Conservation (phyloP, 208 protist genomes). For the Crithidia sp. region DNA sequence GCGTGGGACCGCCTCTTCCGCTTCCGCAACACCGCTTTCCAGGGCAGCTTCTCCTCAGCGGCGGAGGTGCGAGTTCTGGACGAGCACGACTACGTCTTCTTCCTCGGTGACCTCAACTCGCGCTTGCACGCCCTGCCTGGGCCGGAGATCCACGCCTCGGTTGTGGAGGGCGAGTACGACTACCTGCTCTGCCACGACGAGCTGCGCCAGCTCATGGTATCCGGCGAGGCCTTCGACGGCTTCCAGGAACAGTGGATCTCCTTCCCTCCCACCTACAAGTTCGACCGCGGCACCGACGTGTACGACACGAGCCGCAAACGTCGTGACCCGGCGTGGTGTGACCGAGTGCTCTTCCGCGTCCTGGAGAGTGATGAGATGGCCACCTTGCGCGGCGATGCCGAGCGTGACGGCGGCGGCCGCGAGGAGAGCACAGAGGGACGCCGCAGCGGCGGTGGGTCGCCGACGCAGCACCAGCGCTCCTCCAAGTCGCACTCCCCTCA, state of each 20-base stretch:
- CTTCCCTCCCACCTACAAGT: slow-evolving; percentile 95
- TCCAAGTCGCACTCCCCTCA: slow-evolving; percentile 6
- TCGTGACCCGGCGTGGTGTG: slow-evolving; percentile 90
- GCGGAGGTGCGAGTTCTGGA: slow-evolving; percentile 67
- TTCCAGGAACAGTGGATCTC: slow-evolving; percentile 90
- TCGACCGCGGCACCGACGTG: slow-evolving; percentile 62
- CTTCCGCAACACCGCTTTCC: slow-evolving; percentile 32
- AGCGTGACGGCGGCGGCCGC: not conserved
- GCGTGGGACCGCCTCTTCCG: slow-evolving; percentile 55
- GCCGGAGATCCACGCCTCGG: slow-evolving; percentile 37
- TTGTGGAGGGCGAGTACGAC: slow-evolving; percentile 46
- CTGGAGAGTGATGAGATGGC: slow-evolving; percentile 6
- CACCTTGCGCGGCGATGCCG: not conserved
- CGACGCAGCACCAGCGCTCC: slow-evolving; percentile 8
- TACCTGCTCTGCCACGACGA: slow-evolving; percentile 80
- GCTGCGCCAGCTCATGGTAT: slow-evolving; percentile 79
- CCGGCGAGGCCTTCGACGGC: slow-evolving; percentile 75
- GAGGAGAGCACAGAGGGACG: not conserved
- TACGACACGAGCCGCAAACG: slow-evolving; percentile 86
- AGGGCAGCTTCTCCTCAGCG: slow-evolving; percentile 23
- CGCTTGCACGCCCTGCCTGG: slow-evolving; percentile 71
- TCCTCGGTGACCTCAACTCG: slow-evolving; percentile 94
- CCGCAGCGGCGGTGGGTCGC: not conserved
- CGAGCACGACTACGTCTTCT: slow-evolving; percentile 93
- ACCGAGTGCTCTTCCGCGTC: slow-evolving; percentile 88